Conservation (phyloP, 345 rosid genomes). For the Aethionema arabicum region DNA sequence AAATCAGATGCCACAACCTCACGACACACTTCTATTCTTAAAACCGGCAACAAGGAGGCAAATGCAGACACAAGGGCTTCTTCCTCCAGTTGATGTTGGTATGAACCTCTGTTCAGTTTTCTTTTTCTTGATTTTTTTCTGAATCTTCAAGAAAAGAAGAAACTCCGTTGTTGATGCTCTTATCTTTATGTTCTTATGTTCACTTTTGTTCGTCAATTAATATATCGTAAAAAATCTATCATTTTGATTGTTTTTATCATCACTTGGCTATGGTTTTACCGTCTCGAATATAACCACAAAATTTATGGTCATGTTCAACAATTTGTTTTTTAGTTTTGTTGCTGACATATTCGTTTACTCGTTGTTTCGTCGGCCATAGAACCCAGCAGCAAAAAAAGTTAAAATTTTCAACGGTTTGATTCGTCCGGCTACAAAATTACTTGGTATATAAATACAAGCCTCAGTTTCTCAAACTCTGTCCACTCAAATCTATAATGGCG, state of each 20-base stretch:
- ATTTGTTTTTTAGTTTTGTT: no score
- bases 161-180: conserved; percentile 5
- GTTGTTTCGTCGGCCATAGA: no score
- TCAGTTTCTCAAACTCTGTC: not conserved
- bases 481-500: conserved; percentile 21
- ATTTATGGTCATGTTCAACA: no score
- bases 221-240: no score
- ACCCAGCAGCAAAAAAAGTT: no score
- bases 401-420: no score
- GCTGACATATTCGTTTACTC: no score
- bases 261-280: no score
- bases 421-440: no score
- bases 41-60: conserved; percentile 47
- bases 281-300: no score
- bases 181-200: not conserved
- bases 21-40: conserved; percentile 42
- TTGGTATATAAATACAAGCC: not conserved
- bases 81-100: conserved; percentile 19
- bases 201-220: conserved; percentile 4
- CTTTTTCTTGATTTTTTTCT: conserved; percentile 2
- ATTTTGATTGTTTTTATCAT: no score
- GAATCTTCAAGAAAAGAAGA: not conserved
- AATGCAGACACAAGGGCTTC: conserved; percentile 32
- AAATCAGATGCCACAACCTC: conserved; percentile 41
- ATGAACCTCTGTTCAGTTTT: conserved; percentile 7